Base-by-base conservation (phyloP, 768 basidiomycete species). In the Rubroboletus pulcherrimus region DNA sequence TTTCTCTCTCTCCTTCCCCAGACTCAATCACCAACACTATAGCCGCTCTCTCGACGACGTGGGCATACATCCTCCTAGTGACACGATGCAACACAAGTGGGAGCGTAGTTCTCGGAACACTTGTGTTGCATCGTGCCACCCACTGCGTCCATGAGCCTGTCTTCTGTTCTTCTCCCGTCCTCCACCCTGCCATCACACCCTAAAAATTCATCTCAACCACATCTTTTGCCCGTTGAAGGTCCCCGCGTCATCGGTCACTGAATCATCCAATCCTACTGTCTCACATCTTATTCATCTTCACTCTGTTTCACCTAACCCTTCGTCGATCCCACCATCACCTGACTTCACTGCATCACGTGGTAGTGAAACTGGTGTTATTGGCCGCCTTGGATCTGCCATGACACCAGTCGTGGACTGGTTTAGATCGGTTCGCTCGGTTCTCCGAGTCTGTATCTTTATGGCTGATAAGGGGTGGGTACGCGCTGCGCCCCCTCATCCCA, bases 81-180 rank as follows among this genome's bases (percentile, higher is more conserved):
- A 53, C 61, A 63, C 65, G 41, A 53, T 14, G 56, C 55, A 58
- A 50, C 59, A 70, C 70, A 65, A 68, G 71, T 67, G 75, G 72
- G 76, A 78, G 78, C 76, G 78, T 63, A 69, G 76, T 77, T 56
- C 78, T 79, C 74, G 66, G 54, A 71, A 77, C 74, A 67, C 73
- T 71, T 70, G 74, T 70, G 37, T 50, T 61, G 53, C 47, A 19
- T 49, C 55, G 62, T 68, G 61, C 51, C 59, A n/a, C 45, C 26
- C 44, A 7, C 10, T 31, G 17, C n/a, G 17, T 26, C 17, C 40
- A 21, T 24, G 5, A 39, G 9, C 21, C 19, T 24, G 41, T 12
- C n/a, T 3, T 34, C 17, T 26, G n/a, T 41, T 33, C 39, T 31
- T 15, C 8, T 26, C 14, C 21, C 9, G 17, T n/a, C 29, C n/a